Conservation (phyloP, 352 stramenopile species). For the Globisporangium nagaii region DNA sequence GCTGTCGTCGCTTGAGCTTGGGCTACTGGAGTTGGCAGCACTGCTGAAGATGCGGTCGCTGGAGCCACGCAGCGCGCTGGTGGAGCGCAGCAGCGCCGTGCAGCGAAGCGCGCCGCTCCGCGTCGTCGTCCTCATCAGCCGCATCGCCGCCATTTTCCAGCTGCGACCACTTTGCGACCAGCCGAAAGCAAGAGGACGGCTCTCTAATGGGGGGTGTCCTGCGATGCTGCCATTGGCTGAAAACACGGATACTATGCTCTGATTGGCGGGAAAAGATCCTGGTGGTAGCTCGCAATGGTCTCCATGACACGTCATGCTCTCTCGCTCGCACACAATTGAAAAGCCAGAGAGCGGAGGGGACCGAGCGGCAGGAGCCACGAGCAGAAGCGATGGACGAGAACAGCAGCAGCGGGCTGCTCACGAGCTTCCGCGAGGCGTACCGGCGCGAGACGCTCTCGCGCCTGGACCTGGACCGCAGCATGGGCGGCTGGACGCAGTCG, state of each 20-base stretch:
- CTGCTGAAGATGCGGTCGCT: background rate
- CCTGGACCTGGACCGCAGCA: conserved; percentile 22
- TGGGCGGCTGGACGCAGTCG: conserved; percentile 31
- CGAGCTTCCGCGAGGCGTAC: conserved; percentile 39
- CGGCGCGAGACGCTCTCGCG: conserved; percentile 53
- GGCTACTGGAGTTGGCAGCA: background rate
- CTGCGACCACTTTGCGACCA: background rate
- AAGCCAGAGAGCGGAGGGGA: background rate
- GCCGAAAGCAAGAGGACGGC: too few relatives aligned
- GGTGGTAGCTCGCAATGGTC: too few relatives aligned
- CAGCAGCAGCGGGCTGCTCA: conserved; percentile 38
- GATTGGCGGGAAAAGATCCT: too few relatives aligned
- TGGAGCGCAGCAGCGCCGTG: background rate
- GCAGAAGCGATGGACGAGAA: conserved; percentile 59
- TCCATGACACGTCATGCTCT: too few relatives aligned
- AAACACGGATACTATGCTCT: too few relatives aligned
- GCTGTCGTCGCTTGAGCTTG: background rate
- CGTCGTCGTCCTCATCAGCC: background rate
- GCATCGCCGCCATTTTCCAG: background rate
- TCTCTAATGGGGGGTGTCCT: too few relatives aligned
- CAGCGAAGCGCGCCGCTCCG: background rate
- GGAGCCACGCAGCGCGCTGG: background rate
- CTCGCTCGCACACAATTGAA: conserved; percentile 1
- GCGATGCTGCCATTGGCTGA: too few relatives aligned
- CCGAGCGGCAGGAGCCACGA: too few relatives aligned